Conservation (phyloP, 2,329 filamentous ascomycete species). For the Zelopaecilomyces penicillatus region DNA sequence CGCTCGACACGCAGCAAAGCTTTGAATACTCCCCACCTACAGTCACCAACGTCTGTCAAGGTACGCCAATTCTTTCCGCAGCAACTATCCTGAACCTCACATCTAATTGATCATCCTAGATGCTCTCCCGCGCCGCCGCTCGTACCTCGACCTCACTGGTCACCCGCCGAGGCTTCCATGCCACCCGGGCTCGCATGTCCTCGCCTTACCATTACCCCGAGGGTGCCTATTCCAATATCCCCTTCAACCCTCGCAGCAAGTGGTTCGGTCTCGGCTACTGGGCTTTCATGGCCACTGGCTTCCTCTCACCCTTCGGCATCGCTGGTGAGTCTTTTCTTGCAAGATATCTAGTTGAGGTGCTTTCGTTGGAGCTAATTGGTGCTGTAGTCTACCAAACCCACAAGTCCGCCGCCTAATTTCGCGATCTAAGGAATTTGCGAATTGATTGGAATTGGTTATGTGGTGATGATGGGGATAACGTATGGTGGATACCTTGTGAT, state of each 20-base stretch:
- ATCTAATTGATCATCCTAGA: slow-evolving; percentile 51
- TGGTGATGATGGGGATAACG: slow-evolving; percentile 4
- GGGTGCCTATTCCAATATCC: slow-evolving; percentile 87
- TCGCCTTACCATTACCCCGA: slow-evolving; percentile 98
- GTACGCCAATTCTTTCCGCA: slow-evolving; percentile 11
- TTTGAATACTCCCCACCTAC: slow-evolving; percentile 17
- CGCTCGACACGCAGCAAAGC: slow-evolving; percentile 17
- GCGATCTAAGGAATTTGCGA: slow-evolving; percentile 1
- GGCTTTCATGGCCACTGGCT: slow-evolving; percentile 53
- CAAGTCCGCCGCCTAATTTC: slow-evolving; percentile 28
- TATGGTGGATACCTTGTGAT: slow-evolving; percentile 17
- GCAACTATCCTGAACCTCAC: slow-evolving; percentile 1
- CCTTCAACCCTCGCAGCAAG: slow-evolving; percentile 91
- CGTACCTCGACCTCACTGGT: slow-evolving; percentile 60
- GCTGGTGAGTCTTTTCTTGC: slow-evolving; percentile 40
- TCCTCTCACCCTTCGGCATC: slow-evolving; percentile 55
- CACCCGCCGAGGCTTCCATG: slow-evolving; percentile 89
- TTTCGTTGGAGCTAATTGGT: slow-evolving; percentile 3
- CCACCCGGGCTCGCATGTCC: slow-evolving; percentile 73
- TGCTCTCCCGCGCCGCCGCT: slow-evolving; percentile 67
- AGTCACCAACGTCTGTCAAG: slow-evolving; percentile 15
- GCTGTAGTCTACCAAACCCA: slow-evolving; percentile 39
- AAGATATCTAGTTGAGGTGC: background rate
- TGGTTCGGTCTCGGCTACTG: slow-evolving; percentile 81
- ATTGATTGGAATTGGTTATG: slow-evolving; percentile 7